Evolutionary conservation across 2,329 filamentous ascomycete species (phyloP).

Genomic region (Elsinoe australis): DNA sequence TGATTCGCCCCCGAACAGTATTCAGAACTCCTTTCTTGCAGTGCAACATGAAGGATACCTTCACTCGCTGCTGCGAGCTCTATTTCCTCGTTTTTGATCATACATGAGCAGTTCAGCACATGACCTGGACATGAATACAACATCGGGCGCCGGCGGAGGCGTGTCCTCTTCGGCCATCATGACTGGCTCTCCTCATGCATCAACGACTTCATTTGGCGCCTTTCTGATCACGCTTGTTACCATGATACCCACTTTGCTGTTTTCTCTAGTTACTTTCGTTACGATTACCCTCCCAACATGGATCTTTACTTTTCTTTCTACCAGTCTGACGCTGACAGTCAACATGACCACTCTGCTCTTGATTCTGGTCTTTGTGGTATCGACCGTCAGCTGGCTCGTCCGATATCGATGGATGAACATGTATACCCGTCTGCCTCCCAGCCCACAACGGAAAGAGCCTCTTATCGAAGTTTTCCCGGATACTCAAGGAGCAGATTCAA

Average conservation of each 20-base stretch:
- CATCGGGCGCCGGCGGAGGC: background rate
- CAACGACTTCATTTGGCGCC: constrained; percentile 25
- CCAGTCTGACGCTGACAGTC: constrained; percentile 94
- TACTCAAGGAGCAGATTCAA: constrained; percentile 78
- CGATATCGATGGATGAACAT: constrained; percentile 94
- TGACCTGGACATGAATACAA: too few species aligned
- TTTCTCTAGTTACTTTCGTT: constrained; percentile 75
- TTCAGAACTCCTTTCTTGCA: too few species aligned
- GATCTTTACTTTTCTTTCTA: constrained; percentile 83
- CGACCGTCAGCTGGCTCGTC: constrained; percentile 87
- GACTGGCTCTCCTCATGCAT: constrained; percentile 10
- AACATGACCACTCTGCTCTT: constrained; percentile 93
- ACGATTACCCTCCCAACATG: constrained; percentile 86
- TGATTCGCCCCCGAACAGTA: too few species aligned
- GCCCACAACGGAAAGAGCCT: constrained; percentile 91
- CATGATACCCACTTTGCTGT: constrained; percentile 52
- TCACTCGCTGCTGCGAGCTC: too few species aligned
- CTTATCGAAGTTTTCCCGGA: constrained; percentile 94
- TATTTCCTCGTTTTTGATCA: too few species aligned
- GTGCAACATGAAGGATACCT: too few species aligned
- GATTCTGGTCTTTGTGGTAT: constrained; percentile 67
- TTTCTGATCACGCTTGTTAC: constrained; percentile 30
- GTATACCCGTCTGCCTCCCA: constrained; percentile 87
- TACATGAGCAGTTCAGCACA: too few species aligned
- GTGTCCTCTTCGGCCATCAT: constrained; percentile 2